A percentile compares a stretch with the other conserved stretches of the same genome.
Conservation (phyloP, 352 stramenopile species). For the Phytophthora macrochlamydospora region DNA sequence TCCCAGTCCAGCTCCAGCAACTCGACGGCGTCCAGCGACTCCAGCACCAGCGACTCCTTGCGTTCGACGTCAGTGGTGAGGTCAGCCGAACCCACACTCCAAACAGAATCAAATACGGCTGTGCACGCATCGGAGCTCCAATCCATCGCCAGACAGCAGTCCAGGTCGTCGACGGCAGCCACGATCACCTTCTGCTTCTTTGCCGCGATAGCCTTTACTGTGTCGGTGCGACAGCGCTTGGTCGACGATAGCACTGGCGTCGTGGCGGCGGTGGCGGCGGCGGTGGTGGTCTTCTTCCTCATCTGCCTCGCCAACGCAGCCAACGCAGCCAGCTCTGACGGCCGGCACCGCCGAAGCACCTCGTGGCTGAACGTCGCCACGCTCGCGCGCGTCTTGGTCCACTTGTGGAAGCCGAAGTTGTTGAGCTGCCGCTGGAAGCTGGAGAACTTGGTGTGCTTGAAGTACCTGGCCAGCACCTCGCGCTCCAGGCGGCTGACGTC, state of each 20-base stretch:
- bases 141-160: constrained; percentile 7
- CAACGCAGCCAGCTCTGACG: constrained; percentile 16
- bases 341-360: constrained; percentile 52
- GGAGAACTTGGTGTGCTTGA: constrained; percentile 88
- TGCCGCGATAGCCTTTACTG: background rate
- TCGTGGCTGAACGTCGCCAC: constrained; percentile 75
- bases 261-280: background rate
- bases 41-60: constrained; percentile 13
- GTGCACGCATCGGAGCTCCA: background rate
- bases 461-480: constrained; percentile 78
- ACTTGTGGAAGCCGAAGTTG: constrained; percentile 92
- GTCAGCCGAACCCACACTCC: background rate
- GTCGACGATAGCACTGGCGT: background rate
- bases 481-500: constrained; percentile 63
- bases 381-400: constrained; percentile 68
- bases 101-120: constrained; percentile 9
- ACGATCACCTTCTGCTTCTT: constrained; percentile 18
- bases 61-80: background rate
- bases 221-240: constrained; percentile 12
- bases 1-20: constrained; percentile 26
- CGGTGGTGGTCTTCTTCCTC: constrained; percentile 3
- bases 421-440: constrained; percentile 92
- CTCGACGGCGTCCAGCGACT: constrained; percentile 16
- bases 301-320: constrained; percentile 16
- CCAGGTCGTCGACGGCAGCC: constrained; percentile 13